Evolutionary conservation across 2,329 filamentous ascomycete species (phyloP).

Genomic region (Calycina marina): DNA sequence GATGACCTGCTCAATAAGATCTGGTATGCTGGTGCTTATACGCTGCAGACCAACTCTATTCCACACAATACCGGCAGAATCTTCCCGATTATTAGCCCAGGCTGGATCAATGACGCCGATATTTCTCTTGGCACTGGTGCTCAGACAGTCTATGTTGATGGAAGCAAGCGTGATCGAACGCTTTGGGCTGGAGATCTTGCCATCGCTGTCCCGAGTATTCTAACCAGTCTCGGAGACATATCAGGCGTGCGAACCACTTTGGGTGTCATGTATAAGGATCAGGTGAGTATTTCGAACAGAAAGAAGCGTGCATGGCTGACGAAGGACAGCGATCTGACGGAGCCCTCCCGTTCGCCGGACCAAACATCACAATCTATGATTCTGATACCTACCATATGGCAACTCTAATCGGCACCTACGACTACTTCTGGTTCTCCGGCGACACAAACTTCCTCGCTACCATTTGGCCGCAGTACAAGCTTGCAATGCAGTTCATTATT

Average conservation of each 20-base stretch:
- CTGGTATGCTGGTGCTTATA: conserved; percentile 36
- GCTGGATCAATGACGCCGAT: conserved; percentile 28
- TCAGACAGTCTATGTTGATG: conserved; percentile 28
- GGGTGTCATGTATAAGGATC: conserved; percentile 15
- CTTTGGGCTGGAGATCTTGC: conserved; percentile 49
- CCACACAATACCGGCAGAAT: conserved; percentile 20
- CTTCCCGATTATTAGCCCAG: conserved; percentile 12
- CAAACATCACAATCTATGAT: conserved; percentile 25
- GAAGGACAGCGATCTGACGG: conserved; percentile 14
- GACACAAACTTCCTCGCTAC: conserved; percentile 31
- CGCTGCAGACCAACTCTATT: conserved; percentile 22
- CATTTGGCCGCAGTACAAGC: conserved; percentile 34
- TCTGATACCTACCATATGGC: conserved; percentile 42
- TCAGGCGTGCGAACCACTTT: conserved; percentile 34
- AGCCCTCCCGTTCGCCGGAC: conserved; percentile 34
- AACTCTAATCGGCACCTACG: conserved; percentile 41
- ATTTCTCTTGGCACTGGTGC: conserved; percentile 21
- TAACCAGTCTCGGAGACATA: conserved; percentile 39
- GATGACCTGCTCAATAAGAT: conserved; percentile 36
- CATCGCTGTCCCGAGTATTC: conserved; percentile 37
- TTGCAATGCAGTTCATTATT: conserved; percentile 31
- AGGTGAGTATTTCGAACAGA: conserved; percentile 6
- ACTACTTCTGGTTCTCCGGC: conserved; percentile 40
- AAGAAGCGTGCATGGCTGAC: background rate
- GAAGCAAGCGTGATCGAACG: conserved; percentile 42